Conservation (phyloP, 257 asterid genomes). For the Leptodermis oblonga region DNA sequence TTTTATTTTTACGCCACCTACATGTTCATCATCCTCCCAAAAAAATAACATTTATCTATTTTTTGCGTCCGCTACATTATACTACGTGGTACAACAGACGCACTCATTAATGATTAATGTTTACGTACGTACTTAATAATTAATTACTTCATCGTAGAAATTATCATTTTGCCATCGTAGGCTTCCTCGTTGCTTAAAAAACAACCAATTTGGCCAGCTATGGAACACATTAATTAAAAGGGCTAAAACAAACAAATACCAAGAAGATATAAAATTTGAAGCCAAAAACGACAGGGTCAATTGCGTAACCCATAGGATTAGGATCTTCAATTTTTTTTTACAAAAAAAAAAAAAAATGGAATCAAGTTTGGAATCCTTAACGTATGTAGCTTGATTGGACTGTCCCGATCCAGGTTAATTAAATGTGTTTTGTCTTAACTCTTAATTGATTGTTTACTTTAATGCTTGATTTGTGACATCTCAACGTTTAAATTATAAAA, state of each 20-base stretch:
- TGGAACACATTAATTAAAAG: neutral
- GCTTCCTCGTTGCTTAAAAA: conserved; percentile 1
- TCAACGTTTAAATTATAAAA: conserved; percentile 10
- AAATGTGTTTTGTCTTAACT: neutral
- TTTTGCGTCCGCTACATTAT: too few species aligned
- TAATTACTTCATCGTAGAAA: too few species aligned
- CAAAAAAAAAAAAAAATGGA: too few species aligned
- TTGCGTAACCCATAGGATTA: conserved; percentile 22
- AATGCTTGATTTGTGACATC: conserved; percentile 15
- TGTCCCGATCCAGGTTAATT: conserved; percentile 9
- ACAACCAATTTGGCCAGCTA: neutral
- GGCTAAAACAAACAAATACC: too few species aligned
- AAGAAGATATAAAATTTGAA: neutral
- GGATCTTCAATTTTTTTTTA: conserved; percentile 13
- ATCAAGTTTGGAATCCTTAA: conserved; percentile 13
- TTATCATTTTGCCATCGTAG: too few species aligned
- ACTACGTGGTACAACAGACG: too few species aligned
- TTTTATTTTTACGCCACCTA: too few species aligned
- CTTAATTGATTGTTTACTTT: neutral
- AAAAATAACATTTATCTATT: too few species aligned
- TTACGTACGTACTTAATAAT: too few species aligned
- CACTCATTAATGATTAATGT: too few species aligned
- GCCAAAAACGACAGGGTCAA: conserved; percentile 7
- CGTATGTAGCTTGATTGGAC: conserved; percentile 5
- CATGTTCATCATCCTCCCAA: too few species aligned